Base-by-base conservation (phyloP, 1,139 yeast genomes). In the Yamadazyma dushanensis region DNA sequence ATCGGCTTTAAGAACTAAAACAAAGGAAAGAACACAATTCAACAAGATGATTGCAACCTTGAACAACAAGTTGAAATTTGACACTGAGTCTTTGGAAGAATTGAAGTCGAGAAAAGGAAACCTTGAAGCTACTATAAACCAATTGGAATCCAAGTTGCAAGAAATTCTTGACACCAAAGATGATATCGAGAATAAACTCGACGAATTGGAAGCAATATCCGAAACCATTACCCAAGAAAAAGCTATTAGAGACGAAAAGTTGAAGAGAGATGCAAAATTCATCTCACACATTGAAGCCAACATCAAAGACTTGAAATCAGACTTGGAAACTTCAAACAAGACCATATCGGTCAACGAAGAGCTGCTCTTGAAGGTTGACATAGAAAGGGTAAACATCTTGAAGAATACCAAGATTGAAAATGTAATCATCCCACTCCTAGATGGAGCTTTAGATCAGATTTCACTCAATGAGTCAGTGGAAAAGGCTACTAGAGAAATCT, bases 351-450 rank as follows among this genome's bases (percentile, higher is more conserved):
- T 54, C 13, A 46, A 63, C 5, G 82, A 79, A 43, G 88, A 80
- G 46, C 70, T 70, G 22, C 51, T 78, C 3, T 80, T 82, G 32
- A 76, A 76, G 42, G 56, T 70, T 5, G 79, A 74, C 41, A 59
- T 80, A 16, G 85, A 80, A 36, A 74, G 85, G 46, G 66, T 79
- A 5, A 76, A 78, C 45, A 63, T 80, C 17, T 66, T 89, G 44
- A 79, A 83, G 46, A 79, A 78, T 44, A 86, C 96, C 59, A 86
- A 85, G 50, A 73, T 90, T 43, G 87, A 85, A 37, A 83, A 78
- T 44, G 69, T 84, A 11, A 67, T 69, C 8, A 51, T 90, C 11
- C 96, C 96, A 1, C 60, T 88, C 27, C 48, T 56, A 7, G 75
- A 76, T 24, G 92, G 94, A 0, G 53, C 72, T 63, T 36, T 66